phyloP scores from a whole-genome alignment of 495 filamentous ascomycete species.

The Aspergillus ellipticus region DNA sequence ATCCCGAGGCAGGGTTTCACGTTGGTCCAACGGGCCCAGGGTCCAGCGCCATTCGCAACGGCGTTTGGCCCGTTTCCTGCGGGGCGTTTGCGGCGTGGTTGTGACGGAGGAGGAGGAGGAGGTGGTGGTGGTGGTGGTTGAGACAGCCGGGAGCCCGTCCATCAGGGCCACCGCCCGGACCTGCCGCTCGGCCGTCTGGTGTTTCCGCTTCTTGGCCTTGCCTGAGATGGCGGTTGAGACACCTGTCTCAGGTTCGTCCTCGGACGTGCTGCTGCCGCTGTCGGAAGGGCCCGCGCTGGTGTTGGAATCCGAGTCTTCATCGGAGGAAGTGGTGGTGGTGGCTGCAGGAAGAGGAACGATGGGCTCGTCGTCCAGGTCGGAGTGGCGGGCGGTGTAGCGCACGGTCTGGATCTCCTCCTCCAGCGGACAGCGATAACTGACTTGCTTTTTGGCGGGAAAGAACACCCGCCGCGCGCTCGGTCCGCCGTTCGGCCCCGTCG shows the following conservation, averaged over 20 bases:
- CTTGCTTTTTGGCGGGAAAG: conserved; percentile 56
- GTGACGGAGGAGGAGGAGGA: too few relatives aligned
- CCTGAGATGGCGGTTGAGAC: not conserved
- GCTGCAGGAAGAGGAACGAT: conserved; percentile 5
- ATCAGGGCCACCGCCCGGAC: conserved; percentile 41
- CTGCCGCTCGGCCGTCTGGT: conserved; percentile 34
- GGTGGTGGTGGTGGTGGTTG: too few relatives aligned
- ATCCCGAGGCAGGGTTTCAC: not conserved
- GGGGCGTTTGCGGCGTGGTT: conserved; percentile 46
- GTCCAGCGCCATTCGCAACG: conserved; percentile 58
- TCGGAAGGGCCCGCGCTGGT: conserved; percentile 7
- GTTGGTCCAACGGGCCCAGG: conserved; percentile 36
- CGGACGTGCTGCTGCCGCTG: conserved; percentile 33
- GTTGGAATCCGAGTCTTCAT: conserved; percentile 38
- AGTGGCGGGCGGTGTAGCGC: conserved; percentile 51
- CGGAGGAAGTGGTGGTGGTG: conserved; percentile 13
- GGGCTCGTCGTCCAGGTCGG: conserved; percentile 34
- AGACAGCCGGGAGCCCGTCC: conserved; percentile 32
- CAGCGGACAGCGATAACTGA: conserved; percentile 49
- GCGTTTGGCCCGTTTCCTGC: conserved; percentile 46
- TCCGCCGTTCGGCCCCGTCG: conserved; percentile 29
- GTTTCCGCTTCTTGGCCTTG: conserved; percentile 35
- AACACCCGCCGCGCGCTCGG: conserved; percentile 43
- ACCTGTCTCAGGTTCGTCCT: conserved; percentile 32
- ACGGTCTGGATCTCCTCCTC: conserved; percentile 54